Evolutionary conservation across 495 filamentous ascomycete species (phyloP).

Genomic region (Platismatia glauca): DNA sequence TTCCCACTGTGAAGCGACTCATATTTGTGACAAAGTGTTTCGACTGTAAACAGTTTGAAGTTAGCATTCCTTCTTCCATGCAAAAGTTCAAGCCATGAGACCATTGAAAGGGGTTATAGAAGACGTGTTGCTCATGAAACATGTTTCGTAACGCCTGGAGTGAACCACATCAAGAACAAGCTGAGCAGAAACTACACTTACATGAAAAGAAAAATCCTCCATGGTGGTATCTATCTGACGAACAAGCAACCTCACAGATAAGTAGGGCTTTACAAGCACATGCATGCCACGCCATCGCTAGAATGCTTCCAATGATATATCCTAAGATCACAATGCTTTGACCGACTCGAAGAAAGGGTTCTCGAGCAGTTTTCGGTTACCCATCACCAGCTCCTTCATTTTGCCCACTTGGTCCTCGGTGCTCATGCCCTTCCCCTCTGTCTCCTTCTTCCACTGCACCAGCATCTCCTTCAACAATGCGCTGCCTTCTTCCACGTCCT

Average conservation of each 20-base stretch:
- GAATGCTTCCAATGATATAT: constrained; percentile 1
- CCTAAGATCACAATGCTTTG: constrained; percentile 54
- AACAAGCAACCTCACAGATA: background rate
- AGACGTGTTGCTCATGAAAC: no score
- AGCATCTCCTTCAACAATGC: constrained; percentile 76
- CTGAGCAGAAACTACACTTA: no score
- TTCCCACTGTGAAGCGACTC: background rate
- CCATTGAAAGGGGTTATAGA: no score
- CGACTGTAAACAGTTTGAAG: no score
- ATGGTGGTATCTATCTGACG: background rate
- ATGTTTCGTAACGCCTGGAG: no score
- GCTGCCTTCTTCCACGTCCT: constrained; percentile 89
- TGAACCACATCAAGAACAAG: no score
- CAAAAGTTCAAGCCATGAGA: no score
- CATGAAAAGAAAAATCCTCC: background rate
- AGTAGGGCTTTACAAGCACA: background rate
- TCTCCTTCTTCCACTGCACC: constrained; percentile 78
- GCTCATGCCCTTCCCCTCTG: constrained; percentile 55
- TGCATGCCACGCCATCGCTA: background rate
- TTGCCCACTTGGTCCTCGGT: constrained; percentile 68
- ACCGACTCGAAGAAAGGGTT: constrained; percentile 91
- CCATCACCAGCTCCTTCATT: constrained; percentile 70
- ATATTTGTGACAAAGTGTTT: background rate
- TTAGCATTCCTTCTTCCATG: no score
- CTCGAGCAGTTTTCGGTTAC: constrained; percentile 58